Percentiles rank a stretch among this genome's conserved stretches.
These are phyloP conservation scores for Nakaseomyces glabratus DNA, from an alignment of 1,139 yeast species.

Conservation along the genomic window DNA sequence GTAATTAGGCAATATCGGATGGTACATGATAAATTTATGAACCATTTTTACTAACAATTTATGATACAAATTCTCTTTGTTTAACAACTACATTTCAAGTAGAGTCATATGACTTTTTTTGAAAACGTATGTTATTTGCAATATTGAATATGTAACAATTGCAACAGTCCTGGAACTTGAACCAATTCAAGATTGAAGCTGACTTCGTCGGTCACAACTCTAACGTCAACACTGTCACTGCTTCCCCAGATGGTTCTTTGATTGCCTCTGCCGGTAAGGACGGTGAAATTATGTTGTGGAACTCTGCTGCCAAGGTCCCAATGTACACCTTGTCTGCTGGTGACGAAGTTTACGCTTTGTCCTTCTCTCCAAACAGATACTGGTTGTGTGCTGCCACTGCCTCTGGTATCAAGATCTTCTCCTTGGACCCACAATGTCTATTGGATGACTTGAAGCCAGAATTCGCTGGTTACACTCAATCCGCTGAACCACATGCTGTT, in stretches of 20 bases:
- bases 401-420: slow-evolving; percentile 96
- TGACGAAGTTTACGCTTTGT: slow-evolving; percentile 96
- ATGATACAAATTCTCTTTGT: slow-evolving; percentile 6
- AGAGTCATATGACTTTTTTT: not conserved
- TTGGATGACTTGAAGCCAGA: slow-evolving; percentile 99
- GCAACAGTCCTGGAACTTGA: slow-evolving; percentile 94
- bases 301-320: slow-evolving; percentile 79
- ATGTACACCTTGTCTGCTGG: slow-evolving; percentile 93
- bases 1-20: no score
- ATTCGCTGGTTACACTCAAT: slow-evolving; percentile 80
- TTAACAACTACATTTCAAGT: slow-evolving; percentile 18
- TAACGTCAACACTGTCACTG: slow-evolving; percentile 94
- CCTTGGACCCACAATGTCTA: slow-evolving; percentile 90
- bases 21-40: no score
- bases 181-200: slow-evolving; percentile 79
- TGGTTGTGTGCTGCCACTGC: slow-evolving; percentile 99
- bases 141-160: slow-evolving; percentile 10
- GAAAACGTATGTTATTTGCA: slow-evolving; percentile 18
- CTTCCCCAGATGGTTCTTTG: slow-evolving; percentile 99
- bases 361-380: slow-evolving; percentile 99
- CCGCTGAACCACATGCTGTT: slow-evolving; percentile 97
- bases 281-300: slow-evolving; percentile 98
- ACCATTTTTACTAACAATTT: no score
- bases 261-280: slow-evolving; percentile 99
- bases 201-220: slow-evolving; percentile 99